Evolutionary conservation across 345 rosid genomes (phyloP).

Genomic region (Aegle marmelos): DNA sequence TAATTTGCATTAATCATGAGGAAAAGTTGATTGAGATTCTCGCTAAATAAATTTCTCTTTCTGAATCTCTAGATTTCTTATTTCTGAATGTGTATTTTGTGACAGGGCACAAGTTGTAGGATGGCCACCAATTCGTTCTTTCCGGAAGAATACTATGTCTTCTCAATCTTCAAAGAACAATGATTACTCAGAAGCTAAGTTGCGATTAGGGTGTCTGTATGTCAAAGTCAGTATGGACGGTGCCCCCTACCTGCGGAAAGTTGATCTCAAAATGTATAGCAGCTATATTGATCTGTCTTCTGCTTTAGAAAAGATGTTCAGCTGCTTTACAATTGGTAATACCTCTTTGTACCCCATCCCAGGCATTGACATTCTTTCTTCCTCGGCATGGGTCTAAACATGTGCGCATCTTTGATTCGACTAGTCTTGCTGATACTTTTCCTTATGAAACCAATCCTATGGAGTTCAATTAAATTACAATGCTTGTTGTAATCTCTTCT

Average conservation of each 20-base stretch:
- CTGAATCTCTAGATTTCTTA: neutral
- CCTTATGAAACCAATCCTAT: neutral
- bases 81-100: slow-evolving; percentile 3
- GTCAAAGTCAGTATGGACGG: slow-evolving; percentile 89
- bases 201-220: slow-evolving; percentile 51
- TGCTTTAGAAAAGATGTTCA: slow-evolving; percentile 74
- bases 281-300: slow-evolving; percentile 58
- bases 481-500: neutral
- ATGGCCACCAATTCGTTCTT: slow-evolving; percentile 83
- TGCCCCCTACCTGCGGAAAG: slow-evolving; percentile 73
- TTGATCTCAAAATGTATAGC: slow-evolving; percentile 58
- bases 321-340: slow-evolving; percentile 68
- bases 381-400: neutral
- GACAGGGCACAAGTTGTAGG: slow-evolving; percentile 74
- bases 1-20: neutral
- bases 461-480: neutral
- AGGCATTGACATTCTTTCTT: neutral
- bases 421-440: neutral
- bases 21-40: neutral
- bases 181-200: slow-evolving; percentile 40
- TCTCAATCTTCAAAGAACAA: slow-evolving; percentile 47
- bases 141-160: slow-evolving; percentile 71
- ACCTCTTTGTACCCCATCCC: slow-evolving; percentile 1
- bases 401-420: neutral
- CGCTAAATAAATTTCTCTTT: neutral